Conservation (phyloP, 2,329 filamentous ascomycete genomes). For the Neurospora sp. region DNA sequence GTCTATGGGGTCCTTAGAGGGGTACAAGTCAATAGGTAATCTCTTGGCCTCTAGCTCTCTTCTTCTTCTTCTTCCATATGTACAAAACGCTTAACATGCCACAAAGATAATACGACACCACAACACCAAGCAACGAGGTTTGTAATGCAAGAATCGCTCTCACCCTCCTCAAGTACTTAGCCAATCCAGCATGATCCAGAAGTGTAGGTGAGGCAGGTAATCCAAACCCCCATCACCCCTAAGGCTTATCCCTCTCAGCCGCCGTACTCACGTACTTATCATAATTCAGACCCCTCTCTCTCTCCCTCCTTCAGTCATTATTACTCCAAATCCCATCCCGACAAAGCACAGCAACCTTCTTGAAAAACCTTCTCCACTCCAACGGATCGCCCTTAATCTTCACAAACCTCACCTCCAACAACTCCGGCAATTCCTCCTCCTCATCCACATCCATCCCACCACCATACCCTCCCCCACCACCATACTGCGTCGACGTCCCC, state of each 20-base stretch:
- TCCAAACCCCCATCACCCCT: background rate
- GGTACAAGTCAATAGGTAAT: background rate
- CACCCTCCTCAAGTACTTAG: too few species aligned
- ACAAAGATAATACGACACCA: background rate
- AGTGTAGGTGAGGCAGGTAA: background rate
- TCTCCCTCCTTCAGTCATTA: conserved; percentile 4
- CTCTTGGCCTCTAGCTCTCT: background rate
- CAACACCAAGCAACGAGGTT: background rate
- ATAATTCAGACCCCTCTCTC: background rate
- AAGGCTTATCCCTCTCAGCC: background rate
- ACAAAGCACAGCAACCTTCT: conserved; percentile 82
- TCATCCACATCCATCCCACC: conserved; percentile 24
- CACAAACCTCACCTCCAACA: conserved; percentile 81
- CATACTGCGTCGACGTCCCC: background rate
- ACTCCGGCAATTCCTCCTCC: conserved; percentile 46
- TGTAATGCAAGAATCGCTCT: background rate
- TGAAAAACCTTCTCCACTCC: conserved; percentile 95
- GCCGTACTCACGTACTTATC: background rate
- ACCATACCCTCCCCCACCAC: background rate
- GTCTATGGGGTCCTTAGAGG: background rate
- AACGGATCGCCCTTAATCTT: conserved; percentile 94
- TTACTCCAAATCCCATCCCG: conserved; percentile 64
- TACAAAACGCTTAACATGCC: background rate
- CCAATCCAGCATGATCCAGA: background rate
- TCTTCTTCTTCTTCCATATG: background rate